Evolutionary conservation across 2,329 filamentous ascomycete species (phyloP).

Genomic region (Aspergillus sp.): DNA sequence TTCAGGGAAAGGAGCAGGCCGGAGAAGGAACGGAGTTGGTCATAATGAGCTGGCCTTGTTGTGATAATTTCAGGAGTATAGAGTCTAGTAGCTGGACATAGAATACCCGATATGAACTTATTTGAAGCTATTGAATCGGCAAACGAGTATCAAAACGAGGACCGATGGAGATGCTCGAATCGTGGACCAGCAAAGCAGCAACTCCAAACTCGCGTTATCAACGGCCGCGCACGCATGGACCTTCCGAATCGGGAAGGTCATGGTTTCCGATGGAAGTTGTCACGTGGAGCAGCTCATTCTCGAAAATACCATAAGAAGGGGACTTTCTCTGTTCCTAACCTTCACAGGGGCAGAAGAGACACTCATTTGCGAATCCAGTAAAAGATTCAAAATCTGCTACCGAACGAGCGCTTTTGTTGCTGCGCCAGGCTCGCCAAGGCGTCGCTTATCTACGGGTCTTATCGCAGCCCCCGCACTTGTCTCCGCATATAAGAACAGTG

Average conservation of each 20-base stretch:
- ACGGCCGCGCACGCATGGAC: constrained; percentile 21
- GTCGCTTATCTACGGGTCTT: constrained; percentile 31
- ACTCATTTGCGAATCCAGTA: background rate
- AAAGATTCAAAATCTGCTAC: background rate
- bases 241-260: constrained; percentile 21
- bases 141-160: background rate
- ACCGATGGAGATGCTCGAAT: background rate
- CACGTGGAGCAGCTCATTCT: constrained; percentile 5
- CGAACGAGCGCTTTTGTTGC: background rate
- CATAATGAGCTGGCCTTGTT: constrained; percentile 21
- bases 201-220: constrained; percentile 8
- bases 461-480: constrained; percentile 27
- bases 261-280: background rate
- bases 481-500: constrained; percentile 29
- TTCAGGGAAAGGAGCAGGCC: background rate
- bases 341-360: background rate
- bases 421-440: background rate
- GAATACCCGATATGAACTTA: constrained; percentile 16
- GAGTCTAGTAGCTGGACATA: constrained; percentile 2
- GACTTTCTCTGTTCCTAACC: background rate
- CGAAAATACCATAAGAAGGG: background rate
- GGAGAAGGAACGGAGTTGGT: background rate
- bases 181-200: background rate
- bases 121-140: background rate
- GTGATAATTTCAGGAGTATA: background rate